Evolutionary conservation across 352 stramenopile species (phyloP), one percentile per base, ranked within the genome.

Genomic region (Globisporangium acanthophoron): DNA sequence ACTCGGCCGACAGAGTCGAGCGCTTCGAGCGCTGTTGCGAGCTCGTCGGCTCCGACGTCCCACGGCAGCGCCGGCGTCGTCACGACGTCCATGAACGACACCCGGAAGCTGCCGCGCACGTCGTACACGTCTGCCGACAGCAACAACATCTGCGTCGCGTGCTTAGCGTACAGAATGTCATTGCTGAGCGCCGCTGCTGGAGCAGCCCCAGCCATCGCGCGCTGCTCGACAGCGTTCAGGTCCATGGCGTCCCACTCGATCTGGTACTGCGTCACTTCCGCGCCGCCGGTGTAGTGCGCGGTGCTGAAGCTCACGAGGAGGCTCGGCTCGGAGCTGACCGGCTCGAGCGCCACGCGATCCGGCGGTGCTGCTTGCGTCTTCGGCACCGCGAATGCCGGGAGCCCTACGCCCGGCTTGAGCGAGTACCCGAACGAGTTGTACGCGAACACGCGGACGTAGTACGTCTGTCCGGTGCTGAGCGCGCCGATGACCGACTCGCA

Each of bases 381-480:
- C 0, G 93, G 91, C 4, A 90, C 62, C 2, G 73, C 88, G 55
- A 80, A 95, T 15, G 76, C 59, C 4, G 90, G 78, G 1, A 80
- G 66, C 0, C 86, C 80, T n/a, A 89, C 64, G 8, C 78, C 87
- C 2, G 88, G 69, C 2, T 67, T 59, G 0, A 71, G 56, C 5
- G 88, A 97, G 63, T 97, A 98, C 1, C 94, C 94, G 33, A 97
- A 96, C 15, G 85, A 80, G 55, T 97, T 98, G 72, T 97, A 97
- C 16, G 90, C 77, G 54, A 90, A 97, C 9, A 97, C 72, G 11
- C 92, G 85, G 11, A 97, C 82, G 62, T 92, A 97, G 69, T 98
- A 98, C 16, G 77, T 63, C 7, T 61, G 81, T 18, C 89, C 94
- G 33, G 84, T 72, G 31, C 66, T 53, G 2, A 98, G 72, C 13